Base-by-base conservation (phyloP, 768 basidiomycete species). In the Coprinopsis marcescibilis region DNA sequence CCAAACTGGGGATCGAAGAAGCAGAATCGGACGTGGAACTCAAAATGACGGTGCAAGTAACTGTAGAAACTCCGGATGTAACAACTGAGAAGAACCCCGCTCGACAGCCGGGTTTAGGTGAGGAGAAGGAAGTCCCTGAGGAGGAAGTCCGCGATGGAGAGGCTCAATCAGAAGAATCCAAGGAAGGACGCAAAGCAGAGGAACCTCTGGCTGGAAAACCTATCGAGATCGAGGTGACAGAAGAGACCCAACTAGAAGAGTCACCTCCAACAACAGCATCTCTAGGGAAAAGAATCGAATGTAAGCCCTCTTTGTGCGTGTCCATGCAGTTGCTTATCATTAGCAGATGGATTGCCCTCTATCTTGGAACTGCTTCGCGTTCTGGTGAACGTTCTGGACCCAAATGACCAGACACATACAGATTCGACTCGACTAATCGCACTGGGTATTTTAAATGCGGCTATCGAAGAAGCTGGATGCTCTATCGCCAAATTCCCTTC, bases 341-440 rank as follows among this genome's bases (percentile, higher is more conserved):
- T 53, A 48, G 60, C 66, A 77, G 95, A 90, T 64, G 95, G 95
- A 11, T 77, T 97, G 26, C 90, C 93, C 2, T 93, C 96, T 11
- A 83, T 96, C 33, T 69, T 92, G 14, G 95, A 97, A 61, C 81
- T 99, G 4, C 72, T 98, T 27, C 85, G 94, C 2, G 96, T 98
- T 26, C 78, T 99, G 46, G 83, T 97, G 59, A 92, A 95, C 56
- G 89, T 99, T 32, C 74, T 99, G 40, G 92, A 98, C 63, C 96
- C 96, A 15, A 87, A 80, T 55, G 92, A 95, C 60, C 88, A 90
- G 54, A 81, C 92, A 44, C 95, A 98, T 61, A 97, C 96, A 2
- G 96, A 98, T 62, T 91, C 93, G 3, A 96, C 94, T 44, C 83
- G 96, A 12, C 73, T 95, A 6, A 84, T 87, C 45, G 89, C 94